Base-by-base conservation (phyloP, 257 asterid genomes). In the Solanum commersonii region DNA sequence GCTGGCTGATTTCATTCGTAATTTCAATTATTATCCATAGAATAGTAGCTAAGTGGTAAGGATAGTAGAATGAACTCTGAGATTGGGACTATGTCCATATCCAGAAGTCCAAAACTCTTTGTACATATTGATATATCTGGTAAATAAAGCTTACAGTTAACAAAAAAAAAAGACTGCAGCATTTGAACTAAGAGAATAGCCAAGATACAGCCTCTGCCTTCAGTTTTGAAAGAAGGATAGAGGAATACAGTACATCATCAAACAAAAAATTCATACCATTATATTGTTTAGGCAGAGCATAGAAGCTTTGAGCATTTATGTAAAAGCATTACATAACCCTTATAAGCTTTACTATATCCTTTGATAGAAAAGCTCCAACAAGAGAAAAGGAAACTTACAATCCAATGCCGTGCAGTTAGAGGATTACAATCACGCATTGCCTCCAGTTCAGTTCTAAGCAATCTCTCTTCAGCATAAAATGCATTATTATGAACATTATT, bases 401-500 rank as follows among this genome's bases (percentile, higher is more conserved):
- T 91, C 93, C 93, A 91, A 83, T 91, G 93, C 33, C 93, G 87
- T 42, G 93, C 93, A 63, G 91, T 72, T 38, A 59, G 74, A 73
- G 93, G 89, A 77, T 88, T 89, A 86, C 93, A 91, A 81, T 89
- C 91, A 70, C 93, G 90, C 91, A 91, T 88, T 9, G 93, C 93
- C 71, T 89, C 93, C 89, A 89, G 42, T 85, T 91, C 93, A 88
- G 89, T 85, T 88, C 71, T 89, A 83, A 91, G 93, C 87, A 91
- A 70, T 20, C 84, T 91, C 86, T 91, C 93, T 87, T 89, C 91
- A 14, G 90, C 90, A 87, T 82, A 91, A 85, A 91, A 91, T 84
- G 93, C 93, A 78, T 91, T 91, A 38, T 88, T 91, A 76, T 91
- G 93, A 74, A 87, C 63, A 87, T 91, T 91, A 60, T 86, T 56